Evolutionary conservation across 257 asterid genomes (phyloP).

Genomic region (Henckelia pumila): DNA sequence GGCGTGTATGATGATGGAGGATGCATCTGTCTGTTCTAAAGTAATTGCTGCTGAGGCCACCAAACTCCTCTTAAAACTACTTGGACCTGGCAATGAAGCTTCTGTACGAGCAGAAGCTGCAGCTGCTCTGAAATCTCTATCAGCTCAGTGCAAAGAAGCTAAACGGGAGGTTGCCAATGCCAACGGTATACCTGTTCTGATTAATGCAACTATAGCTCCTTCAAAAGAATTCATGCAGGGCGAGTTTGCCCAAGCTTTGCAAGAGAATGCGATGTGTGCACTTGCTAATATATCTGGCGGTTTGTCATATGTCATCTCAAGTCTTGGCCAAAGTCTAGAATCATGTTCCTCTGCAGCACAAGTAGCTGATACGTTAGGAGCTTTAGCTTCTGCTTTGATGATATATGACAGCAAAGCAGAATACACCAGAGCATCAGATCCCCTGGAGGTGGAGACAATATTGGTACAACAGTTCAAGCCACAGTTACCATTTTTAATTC

Average conservation of each 20-base stretch:
- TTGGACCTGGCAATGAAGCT: conserved; percentile 87
- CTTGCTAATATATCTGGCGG: conserved; percentile 99
- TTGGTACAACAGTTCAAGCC: conserved; percentile 76
- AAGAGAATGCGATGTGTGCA: conserved; percentile 99
- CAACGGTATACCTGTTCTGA: conserved; percentile 89
- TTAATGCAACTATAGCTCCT: conserved; percentile 98
- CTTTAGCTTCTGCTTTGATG: conserved; percentile 97
- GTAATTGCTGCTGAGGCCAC: conserved; percentile 76
- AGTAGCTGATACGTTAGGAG: conserved; percentile 94
- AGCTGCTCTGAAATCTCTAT: conserved; percentile 87
- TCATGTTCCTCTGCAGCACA: conserved; percentile 94
- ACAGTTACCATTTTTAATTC: conserved; percentile 62
- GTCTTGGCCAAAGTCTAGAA: conserved; percentile 98
- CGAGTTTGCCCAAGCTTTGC: conserved; percentile 98
- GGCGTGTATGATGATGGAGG: conserved; percentile 97
- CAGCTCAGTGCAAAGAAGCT: conserved; percentile 91
- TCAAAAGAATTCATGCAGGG: conserved; percentile 99
- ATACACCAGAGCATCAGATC: conserved; percentile 77
- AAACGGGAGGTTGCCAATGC: conserved; percentile 72
- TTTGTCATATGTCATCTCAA: conserved; percentile 84
- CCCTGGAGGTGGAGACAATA: conserved; percentile 83
- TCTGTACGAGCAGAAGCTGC: conserved; percentile 98
- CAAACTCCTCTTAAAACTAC: conserved; percentile 78
- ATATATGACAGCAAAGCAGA: conserved; percentile 91
- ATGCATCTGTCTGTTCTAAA: conserved; percentile 78